Evolutionary conservation across 2,329 filamentous ascomycete species (phyloP).

Genomic region (Gyromitra esculenta): DNA sequence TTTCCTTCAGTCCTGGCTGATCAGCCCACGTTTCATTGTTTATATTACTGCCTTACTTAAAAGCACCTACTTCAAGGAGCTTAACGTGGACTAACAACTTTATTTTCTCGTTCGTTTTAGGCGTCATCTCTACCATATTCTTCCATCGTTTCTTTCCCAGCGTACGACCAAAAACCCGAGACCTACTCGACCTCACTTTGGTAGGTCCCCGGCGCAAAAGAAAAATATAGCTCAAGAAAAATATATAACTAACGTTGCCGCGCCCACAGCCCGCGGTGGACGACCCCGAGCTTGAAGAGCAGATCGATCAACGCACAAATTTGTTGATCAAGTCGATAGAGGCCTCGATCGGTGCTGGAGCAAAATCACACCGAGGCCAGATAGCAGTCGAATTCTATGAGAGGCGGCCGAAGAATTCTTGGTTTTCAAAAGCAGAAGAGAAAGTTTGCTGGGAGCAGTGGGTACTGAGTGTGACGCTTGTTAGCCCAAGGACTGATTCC

Average conservation of each 20-base stretch:
- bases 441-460: constrained; percentile 97
- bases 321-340: constrained; percentile 71
- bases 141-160: constrained; percentile 97
- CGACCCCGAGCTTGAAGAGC: constrained; percentile 88
- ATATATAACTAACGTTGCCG: constrained; percentile 7
- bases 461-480: constrained; percentile 92
- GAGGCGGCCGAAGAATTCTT: constrained; percentile 74
- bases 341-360: constrained; percentile 52
- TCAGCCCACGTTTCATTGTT: constrained; percentile 31
- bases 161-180: constrained; percentile 81
- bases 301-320: constrained; percentile 87
- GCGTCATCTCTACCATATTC: constrained; percentile 95
- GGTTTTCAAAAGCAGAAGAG: constrained; percentile 82
- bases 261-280: constrained; percentile 74
- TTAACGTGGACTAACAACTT: constrained; percentile 3
- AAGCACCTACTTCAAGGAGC: background rate
- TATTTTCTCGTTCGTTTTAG: constrained; percentile 59
- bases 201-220: constrained; percentile 44
- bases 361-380: constrained; percentile 55
- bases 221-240: background rate
- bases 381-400: constrained; percentile 86
- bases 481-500: constrained; percentile 85
- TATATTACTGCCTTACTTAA: background rate
- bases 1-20: constrained; percentile 30
- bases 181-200: constrained; percentile 88